A percentile compares a stretch with the other conserved stretches of the same genome.
Evolutionary conservation across 345 rosid species (phyloP).

Genomic region (Clarkia xantiana): DNA sequence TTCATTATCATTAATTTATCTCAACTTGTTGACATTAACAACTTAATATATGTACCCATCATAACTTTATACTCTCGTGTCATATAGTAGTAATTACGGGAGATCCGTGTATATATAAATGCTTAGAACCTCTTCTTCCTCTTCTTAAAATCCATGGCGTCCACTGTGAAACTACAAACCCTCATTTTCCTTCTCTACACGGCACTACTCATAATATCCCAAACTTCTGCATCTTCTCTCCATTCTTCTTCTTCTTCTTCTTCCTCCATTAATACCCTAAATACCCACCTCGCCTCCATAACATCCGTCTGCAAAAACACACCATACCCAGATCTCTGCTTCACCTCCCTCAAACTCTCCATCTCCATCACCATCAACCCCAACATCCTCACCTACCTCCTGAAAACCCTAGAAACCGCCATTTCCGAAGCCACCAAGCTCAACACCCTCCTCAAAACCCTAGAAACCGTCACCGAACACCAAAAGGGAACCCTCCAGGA

Average conservation of each 20-base stretch:
- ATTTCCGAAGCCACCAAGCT: conserved; percentile 51
- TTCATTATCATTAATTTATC: too few species aligned
- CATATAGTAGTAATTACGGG: too few species aligned
- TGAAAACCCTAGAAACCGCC: conserved; percentile 53
- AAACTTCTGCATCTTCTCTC: not conserved
- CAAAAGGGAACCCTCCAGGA: conserved; percentile 74
- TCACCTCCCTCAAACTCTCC: conserved; percentile 51
- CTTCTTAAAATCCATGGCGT: conserved; percentile 24
- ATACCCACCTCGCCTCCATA: conserved; percentile 22
- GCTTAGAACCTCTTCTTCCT: not conserved
- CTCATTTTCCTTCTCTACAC: conserved; percentile 15
- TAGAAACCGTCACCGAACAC: conserved; percentile 28
- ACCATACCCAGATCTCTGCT: conserved; percentile 64
- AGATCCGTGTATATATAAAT: too few species aligned
- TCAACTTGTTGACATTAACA: too few species aligned
- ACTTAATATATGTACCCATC: too few species aligned
- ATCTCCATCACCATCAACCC: conserved; percentile 52
- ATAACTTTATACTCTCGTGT: too few species aligned
- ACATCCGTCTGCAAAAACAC: conserved; percentile 34
- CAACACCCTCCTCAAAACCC: conserved; percentile 21
- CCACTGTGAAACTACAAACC: conserved; percentile 20
- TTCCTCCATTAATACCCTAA: conserved; percentile 16
- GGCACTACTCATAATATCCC: conserved; percentile 16
- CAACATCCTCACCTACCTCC: conserved; percentile 37
- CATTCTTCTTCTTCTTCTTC: conserved; percentile 7